Evolutionary conservation across 176 grass and related monocot genomes (phyloP).

Genomic region (Themeda triandra): DNA sequence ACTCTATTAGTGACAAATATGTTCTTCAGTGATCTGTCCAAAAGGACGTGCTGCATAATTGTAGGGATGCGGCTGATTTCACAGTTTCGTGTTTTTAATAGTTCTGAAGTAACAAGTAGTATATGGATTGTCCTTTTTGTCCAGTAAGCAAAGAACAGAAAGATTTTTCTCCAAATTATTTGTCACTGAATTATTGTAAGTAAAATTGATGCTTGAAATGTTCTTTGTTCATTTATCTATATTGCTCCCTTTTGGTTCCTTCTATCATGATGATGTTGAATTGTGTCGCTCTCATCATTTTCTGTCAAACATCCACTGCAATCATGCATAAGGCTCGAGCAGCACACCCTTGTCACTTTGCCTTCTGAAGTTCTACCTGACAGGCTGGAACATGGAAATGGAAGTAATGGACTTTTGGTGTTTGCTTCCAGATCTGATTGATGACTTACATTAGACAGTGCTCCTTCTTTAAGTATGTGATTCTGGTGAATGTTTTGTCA

Average conservation of each 20-base stretch:
- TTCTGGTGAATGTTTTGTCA: not conserved
- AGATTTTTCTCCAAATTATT: slow-evolving; percentile 41
- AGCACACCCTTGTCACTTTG: not conserved
- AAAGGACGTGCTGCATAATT: not conserved
- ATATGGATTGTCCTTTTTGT: not conserved
- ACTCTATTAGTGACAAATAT: not conserved
- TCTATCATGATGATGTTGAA: not conserved
- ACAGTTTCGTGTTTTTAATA: not conserved
- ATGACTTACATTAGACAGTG: not conserved
- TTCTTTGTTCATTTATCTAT: not conserved
- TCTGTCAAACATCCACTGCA: not conserved
- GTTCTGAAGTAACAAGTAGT: not conserved
- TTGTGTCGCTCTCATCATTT: not conserved
- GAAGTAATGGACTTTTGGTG: slow-evolving; percentile 38
- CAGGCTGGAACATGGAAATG: slow-evolving; percentile 26
- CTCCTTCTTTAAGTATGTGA: not conserved
- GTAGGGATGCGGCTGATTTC: not conserved
- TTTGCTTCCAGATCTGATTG: slow-evolving; percentile 31
- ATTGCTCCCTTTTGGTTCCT: not conserved
- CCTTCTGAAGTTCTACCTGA: slow-evolving; percentile 17
- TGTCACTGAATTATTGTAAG: slow-evolving; percentile 40
- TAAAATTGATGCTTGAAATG: slow-evolving; percentile 22
- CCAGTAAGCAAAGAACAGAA: slow-evolving; percentile 14
- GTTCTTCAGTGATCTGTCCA: not conserved
- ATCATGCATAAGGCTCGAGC: not conserved